A percentile compares a stretch with the other conserved stretches of the same genome.
Evolutionary conservation across 768 basidiomycete species (phyloP).

Genomic region (Boletellus emodensis): DNA sequence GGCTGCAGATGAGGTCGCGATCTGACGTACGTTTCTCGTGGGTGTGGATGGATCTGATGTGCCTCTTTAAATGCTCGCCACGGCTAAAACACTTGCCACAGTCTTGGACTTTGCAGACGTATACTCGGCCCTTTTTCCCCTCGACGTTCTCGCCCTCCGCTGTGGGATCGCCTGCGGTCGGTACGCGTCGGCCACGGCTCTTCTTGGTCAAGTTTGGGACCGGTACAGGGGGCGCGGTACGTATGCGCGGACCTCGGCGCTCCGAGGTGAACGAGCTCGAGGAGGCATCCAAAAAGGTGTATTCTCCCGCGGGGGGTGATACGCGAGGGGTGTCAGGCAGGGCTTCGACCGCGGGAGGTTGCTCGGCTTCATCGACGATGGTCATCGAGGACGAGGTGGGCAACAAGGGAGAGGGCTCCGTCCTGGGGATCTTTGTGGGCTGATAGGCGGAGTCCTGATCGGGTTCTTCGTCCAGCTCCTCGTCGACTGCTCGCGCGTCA

Average conservation of each 20-base stretch:
- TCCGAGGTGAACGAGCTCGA: conserved; percentile 37
- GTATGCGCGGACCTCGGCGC: conserved; percentile 45
- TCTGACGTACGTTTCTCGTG: conserved; percentile 67
- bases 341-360: conserved; percentile 6
- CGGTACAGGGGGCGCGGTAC: conserved; percentile 59
- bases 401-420: conserved; percentile 22
- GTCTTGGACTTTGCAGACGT: conserved; percentile 62
- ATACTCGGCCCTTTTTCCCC: conserved; percentile 36
- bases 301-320: conserved; percentile 31
- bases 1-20: conserved; percentile 16
- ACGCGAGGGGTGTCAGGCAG: conserved; percentile 8
- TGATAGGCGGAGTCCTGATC: conserved; percentile 19
- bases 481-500: conserved; percentile 33
- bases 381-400: conserved; percentile 28
- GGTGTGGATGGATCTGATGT: conserved; percentile 71
- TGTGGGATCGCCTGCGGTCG: conserved; percentile 39
- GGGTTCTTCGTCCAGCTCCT: conserved; percentile 32
- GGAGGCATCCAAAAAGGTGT: conserved; percentile 33
- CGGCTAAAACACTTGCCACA: conserved; percentile 74
- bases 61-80: conserved; percentile 73
- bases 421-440: conserved; percentile 29
- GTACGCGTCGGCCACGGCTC: conserved; percentile 73
- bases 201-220: conserved; percentile 79
- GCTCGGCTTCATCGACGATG: conserved; percentile 24
- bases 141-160: conserved; percentile 25